These are phyloP conservation scores for Fusarium marasasianum DNA, from an alignment of 2,329 filamentous ascomycete species.

Conservation along the genomic window DNA sequence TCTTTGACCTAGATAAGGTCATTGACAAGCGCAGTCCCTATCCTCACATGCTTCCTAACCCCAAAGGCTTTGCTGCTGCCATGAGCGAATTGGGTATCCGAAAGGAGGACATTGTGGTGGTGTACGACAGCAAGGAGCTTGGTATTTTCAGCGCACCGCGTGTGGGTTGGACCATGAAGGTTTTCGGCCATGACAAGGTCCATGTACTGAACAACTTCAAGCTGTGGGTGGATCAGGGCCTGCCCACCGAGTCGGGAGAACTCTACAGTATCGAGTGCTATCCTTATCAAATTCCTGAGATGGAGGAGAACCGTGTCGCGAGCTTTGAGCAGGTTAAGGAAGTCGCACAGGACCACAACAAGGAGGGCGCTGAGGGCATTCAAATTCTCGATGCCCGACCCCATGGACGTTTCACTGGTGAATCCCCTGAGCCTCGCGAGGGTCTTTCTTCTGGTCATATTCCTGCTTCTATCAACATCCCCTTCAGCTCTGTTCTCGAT, in stretches of 20 bases:
- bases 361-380: conserved; percentile 83
- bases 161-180: conserved; percentile 90
- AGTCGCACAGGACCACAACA: conserved; percentile 78
- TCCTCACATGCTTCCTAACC: conserved; percentile 92
- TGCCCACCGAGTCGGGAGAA: conserved; percentile 83
- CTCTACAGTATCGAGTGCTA: conserved; percentile 73
- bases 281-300: conserved; percentile 70
- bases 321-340: conserved; percentile 85
- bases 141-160: conserved; percentile 95
- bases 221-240: conserved; percentile 86
- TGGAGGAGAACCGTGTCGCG: conserved; percentile 72
- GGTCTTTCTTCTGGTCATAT: conserved; percentile 92
- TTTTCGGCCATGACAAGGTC: conserved; percentile 89
- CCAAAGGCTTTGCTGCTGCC: conserved; percentile 82
- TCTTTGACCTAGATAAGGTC: conserved; percentile 95
- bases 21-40: conserved; percentile 89
- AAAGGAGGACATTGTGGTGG: conserved; percentile 87
- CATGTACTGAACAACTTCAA: conserved; percentile 96
- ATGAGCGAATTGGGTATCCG: conserved; percentile 91
- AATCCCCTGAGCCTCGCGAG: conserved; percentile 84
- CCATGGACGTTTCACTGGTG: conserved; percentile 81
- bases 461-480: conserved; percentile 85
- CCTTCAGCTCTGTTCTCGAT: conserved; percentile 82
- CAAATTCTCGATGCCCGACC: conserved; percentile 92
- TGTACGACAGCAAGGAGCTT: conserved; percentile 91